Evolutionary conservation across 345 rosid genomes (phyloP).

Genomic region (Physaria fendleri): DNA sequence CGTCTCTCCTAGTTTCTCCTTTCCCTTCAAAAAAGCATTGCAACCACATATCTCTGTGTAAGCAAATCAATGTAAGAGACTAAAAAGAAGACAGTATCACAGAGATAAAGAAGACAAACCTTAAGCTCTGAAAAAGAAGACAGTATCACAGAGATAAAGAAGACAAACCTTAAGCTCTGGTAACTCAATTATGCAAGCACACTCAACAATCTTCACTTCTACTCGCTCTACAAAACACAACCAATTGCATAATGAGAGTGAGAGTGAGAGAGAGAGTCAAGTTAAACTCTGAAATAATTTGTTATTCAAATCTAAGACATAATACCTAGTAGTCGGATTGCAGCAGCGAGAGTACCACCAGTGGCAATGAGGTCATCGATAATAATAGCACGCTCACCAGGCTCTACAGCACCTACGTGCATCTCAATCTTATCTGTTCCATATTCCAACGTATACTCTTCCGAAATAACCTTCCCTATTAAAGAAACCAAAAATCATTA

Average conservation of each 20-base stretch:
- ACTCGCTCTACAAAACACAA: conserved; percentile 67
- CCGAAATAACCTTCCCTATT: conserved; percentile 80
- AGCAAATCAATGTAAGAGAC: neutral
- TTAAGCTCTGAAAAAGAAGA: conserved; percentile 48
- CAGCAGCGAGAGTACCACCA: conserved; percentile 91
- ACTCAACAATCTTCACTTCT: conserved; percentile 80
- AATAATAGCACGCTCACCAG: conserved; percentile 79
- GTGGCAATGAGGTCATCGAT: conserved; percentile 96
- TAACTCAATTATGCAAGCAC: conserved; percentile 94
- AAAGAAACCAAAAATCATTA: conserved; percentile 1
- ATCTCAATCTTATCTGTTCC: conserved; percentile 92
- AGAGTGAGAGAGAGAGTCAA: neutral
- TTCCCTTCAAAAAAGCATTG: conserved; percentile 51
- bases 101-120: conserved; percentile 31
- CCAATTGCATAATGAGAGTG: neutral
- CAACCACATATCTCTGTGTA: neutral
- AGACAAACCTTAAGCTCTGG: conserved; percentile 61
- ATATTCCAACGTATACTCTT: conserved; percentile 92
- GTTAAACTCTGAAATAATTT: neutral
- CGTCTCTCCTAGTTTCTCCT: conserved; percentile 64
- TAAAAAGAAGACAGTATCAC: neutral
- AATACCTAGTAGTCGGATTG: conserved; percentile 92
- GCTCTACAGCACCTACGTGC: conserved; percentile 96
- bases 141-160: neutral
- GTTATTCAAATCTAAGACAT: neutral